phyloP scores from a whole-genome alignment of 306 rosid species.

The Prunus mume region DNA sequence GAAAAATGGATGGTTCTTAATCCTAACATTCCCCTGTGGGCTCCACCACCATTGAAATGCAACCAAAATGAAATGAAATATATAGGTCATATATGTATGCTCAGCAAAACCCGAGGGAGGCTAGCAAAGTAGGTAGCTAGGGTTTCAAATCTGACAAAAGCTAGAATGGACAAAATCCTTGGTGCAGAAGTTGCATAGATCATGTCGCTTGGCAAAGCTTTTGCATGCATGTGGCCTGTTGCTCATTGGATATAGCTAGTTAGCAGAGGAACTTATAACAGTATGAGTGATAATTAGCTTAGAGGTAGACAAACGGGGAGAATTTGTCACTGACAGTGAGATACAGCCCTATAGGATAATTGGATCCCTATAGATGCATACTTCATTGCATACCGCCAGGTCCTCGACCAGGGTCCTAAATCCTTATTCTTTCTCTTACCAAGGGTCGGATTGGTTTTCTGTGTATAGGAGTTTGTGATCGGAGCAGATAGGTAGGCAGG shows the following conservation, averaged over 20 bases:
- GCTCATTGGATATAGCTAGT: slow-evolving; percentile 26
- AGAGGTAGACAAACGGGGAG: not conserved
- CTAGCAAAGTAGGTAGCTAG: not conserved
- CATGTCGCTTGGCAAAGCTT: slow-evolving; percentile 27
- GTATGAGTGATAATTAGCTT: not conserved
- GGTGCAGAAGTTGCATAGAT: slow-evolving; percentile 34
- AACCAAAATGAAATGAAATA: not conserved
- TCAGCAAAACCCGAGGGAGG: slow-evolving; percentile 5
- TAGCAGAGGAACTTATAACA: slow-evolving; percentile 11
- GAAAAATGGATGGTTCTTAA: slow-evolving; percentile 20
- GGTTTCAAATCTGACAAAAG: slow-evolving; percentile 50
- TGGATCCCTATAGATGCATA: not conserved
- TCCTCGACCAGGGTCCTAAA: not conserved
- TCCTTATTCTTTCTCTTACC: not conserved
- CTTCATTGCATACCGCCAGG: not conserved
- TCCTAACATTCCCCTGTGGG: slow-evolving; percentile 18
- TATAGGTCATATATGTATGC: not conserved
- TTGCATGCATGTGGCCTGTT: slow-evolving; percentile 34
- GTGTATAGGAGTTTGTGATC: not conserved
- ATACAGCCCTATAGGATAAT: not conserved
- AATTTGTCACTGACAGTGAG: slow-evolving; percentile 20
- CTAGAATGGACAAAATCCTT: slow-evolving; percentile 59
- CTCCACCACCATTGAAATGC: slow-evolving; percentile 11
- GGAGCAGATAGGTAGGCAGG: not conserved
- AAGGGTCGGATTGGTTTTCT: not conserved